phyloP scores from a whole-genome alignment of 495 filamentous ascomycete species.

The Aspergillus carlsbadensis region DNA sequence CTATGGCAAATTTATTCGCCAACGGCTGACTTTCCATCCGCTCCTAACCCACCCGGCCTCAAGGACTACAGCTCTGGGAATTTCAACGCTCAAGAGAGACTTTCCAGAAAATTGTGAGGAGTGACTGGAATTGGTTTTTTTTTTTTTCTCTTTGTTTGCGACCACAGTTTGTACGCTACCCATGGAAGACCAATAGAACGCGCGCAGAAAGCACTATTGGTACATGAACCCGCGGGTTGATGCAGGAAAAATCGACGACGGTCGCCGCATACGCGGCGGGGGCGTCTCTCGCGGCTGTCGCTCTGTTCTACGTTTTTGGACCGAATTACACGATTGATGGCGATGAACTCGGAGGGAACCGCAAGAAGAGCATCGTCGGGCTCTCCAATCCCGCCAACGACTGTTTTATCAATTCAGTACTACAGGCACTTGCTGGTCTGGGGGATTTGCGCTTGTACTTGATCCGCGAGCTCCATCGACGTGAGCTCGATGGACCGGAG shows the following conservation, averaged over 20 bases:
- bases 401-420: conserved; percentile 98
- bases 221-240: conserved; percentile 35
- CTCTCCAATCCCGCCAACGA: conserved; percentile 92
- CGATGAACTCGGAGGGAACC: conserved; percentile 61
- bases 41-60: neutral
- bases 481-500: conserved; percentile 69
- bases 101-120: neutral
- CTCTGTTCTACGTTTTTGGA: conserved; percentile 93
- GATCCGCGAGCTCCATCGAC: conserved; percentile 82
- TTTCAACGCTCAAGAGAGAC: neutral
- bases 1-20: conserved; percentile 7
- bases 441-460: conserved; percentile 86
- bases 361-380: conserved; percentile 88
- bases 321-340: conserved; percentile 92
- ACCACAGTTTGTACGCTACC: neutral
- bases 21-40: conserved; percentile 4
- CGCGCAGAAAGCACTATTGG: neutral
- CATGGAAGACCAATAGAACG: conserved; percentile 21
- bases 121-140: conserved; percentile 1
- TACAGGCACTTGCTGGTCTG: conserved; percentile 94
- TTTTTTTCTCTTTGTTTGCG: neutral
- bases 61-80: neutral
- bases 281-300: conserved; percentile 92
- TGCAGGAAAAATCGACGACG: conserved; percentile 85
- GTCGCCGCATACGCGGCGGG: conserved; percentile 93